phyloP scores from a whole-genome alignment of 371 early-diverging fungal genomes.

The Smittium culicis region DNA sequence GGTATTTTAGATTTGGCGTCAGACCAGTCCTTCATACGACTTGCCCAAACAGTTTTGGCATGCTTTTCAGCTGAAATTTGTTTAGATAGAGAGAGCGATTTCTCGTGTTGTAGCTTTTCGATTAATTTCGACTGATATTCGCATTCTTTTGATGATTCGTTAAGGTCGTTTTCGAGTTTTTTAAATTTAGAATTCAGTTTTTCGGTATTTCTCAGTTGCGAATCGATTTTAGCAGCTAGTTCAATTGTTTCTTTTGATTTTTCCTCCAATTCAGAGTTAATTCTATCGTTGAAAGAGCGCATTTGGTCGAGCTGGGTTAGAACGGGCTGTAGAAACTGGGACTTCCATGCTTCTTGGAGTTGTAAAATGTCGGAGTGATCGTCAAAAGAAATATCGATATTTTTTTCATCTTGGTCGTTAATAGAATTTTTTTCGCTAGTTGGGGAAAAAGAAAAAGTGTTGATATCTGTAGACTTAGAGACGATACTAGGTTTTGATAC shows the following conservation, averaged over 20 bases:
- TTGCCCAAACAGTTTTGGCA: neutral
- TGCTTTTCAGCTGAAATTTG: neutral
- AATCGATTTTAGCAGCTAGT: neutral
- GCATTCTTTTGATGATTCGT: neutral
- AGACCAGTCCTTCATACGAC: neutral
- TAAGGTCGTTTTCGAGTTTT: neutral
- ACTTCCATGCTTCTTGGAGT: neutral
- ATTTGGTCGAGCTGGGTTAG: neutral
- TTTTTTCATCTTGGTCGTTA: too few relatives aligned
- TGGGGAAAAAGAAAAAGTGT: neutral
- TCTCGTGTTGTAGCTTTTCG: neutral
- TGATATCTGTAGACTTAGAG: neutral
- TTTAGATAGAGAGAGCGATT: neutral
- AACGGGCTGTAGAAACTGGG: neutral
- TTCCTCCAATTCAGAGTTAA: neutral
- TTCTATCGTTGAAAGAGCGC: neutral
- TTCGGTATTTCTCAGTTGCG: neutral
- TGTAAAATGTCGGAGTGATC: neutral
- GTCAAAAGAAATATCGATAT: too few relatives aligned
- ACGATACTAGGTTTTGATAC: neutral
- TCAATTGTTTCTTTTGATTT: neutral
- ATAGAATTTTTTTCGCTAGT: neutral
- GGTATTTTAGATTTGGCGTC: neutral
- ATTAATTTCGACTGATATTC: neutral
- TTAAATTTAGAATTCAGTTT: neutral